These are phyloP conservation scores for Spencermartinsiella europaea DNA, from an alignment of 805 yeast genomes.

Conservation along the genomic window DNA sequence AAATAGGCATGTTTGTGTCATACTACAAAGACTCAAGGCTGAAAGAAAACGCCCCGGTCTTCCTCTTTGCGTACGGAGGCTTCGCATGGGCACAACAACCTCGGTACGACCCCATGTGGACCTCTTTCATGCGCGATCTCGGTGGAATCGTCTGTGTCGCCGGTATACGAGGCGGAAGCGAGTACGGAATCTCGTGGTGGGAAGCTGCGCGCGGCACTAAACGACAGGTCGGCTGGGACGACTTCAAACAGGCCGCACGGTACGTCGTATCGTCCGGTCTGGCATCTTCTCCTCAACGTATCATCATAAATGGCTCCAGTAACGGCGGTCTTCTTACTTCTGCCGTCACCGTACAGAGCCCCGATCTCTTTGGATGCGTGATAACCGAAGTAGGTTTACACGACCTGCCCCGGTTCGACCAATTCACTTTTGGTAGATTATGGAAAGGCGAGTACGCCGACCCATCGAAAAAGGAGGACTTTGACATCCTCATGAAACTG, in stretches of 20 bases:
- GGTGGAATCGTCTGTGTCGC: slow-evolving; percentile 9
- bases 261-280: slow-evolving; percentile 7
- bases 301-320: slow-evolving; percentile 6
- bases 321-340: slow-evolving; percentile 10
- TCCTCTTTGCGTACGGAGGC: slow-evolving; percentile 5
- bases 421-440: slow-evolving; percentile 8
- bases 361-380: slow-evolving; percentile 9
- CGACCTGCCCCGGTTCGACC: slow-evolving; percentile 7
- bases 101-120: slow-evolving; percentile 5
- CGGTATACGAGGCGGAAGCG: slow-evolving; percentile 9
- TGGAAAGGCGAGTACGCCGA: slow-evolving; percentile 8
- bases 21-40: slow-evolving; percentile 1
- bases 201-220: slow-evolving; percentile 8
- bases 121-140: slow-evolving; percentile 6
- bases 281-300: neutral
- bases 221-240: slow-evolving; percentile 9
- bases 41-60: neutral
- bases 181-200: slow-evolving; percentile 9
- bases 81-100: neutral
- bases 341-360: slow-evolving; percentile 8
- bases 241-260: slow-evolving; percentile 7
- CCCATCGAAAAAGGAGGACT: slow-evolving; percentile 4
- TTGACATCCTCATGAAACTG: neutral
- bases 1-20: slow-evolving; percentile 3
- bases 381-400: slow-evolving; percentile 9